Base-by-base conservation (phyloP, 1,284 basidiomycete species). In the Rhodotorula sp. region DNA sequence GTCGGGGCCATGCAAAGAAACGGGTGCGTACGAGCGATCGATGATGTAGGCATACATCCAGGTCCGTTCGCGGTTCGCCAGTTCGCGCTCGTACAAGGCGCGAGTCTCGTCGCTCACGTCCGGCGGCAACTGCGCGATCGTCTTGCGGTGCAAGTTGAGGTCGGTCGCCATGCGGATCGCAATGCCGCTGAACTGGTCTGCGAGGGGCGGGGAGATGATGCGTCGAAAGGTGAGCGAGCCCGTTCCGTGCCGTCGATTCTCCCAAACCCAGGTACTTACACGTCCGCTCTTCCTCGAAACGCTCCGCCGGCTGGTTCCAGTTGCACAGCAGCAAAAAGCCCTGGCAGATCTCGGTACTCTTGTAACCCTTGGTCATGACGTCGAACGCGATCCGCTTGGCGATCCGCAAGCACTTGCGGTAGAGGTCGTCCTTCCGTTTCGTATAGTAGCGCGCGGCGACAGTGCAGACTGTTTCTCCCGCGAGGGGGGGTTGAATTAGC, bases 221-320 rank as follows among this genome's bases (percentile, higher is more conserved):
- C n/a, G n/a, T n/a, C n/a, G 21, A 20, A 8, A 56, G 14, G 26
- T 29, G 54, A 15, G 26, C n/a, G 14, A 26, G 26, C 23, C 18
- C 49, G 49, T 51, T 47, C 34, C 16, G 10, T 15, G n/a, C 52
- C n/a, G 5, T n/a, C 26, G 16, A 34, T 10, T 15, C 5, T 3
- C 8, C n/a, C 29, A n/a, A 43, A 18, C 26, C 31, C 2, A 29
- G 47, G 63, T 93, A 84, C 77, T 93, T 81, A 94, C 96, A 99
- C 0, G 95, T 98, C 78, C 91, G 89, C 83, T 99, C 96, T 79
- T 97, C 93, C 80, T 99, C 97, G 79, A 93, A 98, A 23, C 84
- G 81, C 73, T 81, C 76, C 7, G 84, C 49, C 92, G 84, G 81
- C 71, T 83, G 81, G 54, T 81, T 80, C 77, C 82, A 83, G 65